Percentiles rank a stretch among this genome's conserved stretches.
phyloP scores from a whole-genome alignment of 2,329 filamentous ascomycete species.

The Blumeria graminis region DNA sequence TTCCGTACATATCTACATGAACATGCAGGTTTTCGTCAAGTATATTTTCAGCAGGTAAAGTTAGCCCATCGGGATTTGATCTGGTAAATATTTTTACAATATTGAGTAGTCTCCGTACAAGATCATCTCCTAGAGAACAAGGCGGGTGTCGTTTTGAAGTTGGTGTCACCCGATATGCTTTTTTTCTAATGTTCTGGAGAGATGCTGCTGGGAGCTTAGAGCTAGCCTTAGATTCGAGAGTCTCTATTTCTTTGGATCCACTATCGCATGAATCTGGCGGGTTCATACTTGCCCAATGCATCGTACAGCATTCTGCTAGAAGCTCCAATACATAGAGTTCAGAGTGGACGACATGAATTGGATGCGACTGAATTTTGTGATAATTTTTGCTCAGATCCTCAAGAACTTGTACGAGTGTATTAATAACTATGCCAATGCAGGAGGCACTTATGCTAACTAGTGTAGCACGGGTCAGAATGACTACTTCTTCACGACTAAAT shows the following conservation, averaged over 20 bases:
- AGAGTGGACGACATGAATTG: slow-evolving; percentile 34
- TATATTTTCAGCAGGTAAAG: slow-evolving; percentile 30
- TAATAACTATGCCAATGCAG: slow-evolving; percentile 28
- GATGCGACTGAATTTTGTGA: slow-evolving; percentile 25
- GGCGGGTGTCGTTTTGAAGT: slow-evolving; percentile 9
- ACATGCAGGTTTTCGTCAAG: slow-evolving; percentile 23
- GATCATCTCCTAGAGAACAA: slow-evolving; percentile 21
- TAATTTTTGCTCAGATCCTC: slow-evolving; percentile 33
- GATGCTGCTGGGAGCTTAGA: slow-evolving; percentile 1
- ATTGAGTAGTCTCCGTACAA: slow-evolving; percentile 31
- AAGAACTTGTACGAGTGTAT: slow-evolving; percentile 30
- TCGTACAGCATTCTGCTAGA: slow-evolving; percentile 38
- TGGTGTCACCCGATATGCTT: slow-evolving; percentile 10
- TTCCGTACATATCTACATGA: slow-evolving; percentile 12
- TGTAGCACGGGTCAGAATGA: slow-evolving; percentile 33
- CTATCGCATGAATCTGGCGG: slow-evolving; percentile 7
- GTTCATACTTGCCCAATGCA: slow-evolving; percentile 29
- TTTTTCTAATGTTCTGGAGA: slow-evolving; percentile 5
- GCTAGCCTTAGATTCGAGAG: slow-evolving; percentile 6
- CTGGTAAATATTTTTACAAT: slow-evolving; percentile 30
- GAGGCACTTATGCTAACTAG: slow-evolving; percentile 33
- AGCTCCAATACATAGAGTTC: slow-evolving; percentile 40
- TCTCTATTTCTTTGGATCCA: slow-evolving; percentile 6
- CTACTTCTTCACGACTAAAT: slow-evolving; percentile 34
- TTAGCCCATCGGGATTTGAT: slow-evolving; percentile 31